Conservation (phyloP, 805 yeast genomes). For the Yamadazyma insecticola region DNA sequence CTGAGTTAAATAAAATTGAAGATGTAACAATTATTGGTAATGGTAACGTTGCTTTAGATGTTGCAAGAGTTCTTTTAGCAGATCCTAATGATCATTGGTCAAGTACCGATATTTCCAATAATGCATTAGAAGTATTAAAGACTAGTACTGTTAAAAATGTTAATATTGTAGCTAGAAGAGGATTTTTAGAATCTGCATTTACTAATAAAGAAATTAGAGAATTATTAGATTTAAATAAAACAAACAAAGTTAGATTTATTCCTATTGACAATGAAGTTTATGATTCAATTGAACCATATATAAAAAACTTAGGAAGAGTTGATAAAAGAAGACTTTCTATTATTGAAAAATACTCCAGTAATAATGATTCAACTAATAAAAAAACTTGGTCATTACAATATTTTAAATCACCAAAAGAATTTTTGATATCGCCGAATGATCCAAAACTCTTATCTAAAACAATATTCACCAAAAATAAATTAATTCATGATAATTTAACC, state of each 20-base stretch:
- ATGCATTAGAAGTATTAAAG: slow-evolving; percentile 53
- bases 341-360: slow-evolving; percentile 43
- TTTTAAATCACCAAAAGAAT: slow-evolving; percentile 57
- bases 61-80: slow-evolving; percentile 73
- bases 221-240: slow-evolving; percentile 53
- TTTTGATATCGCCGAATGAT: slow-evolving; percentile 34
- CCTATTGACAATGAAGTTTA: slow-evolving; percentile 32
- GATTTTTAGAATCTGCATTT: slow-evolving; percentile 79
- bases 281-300: slow-evolving; percentile 18
- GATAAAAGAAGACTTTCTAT: slow-evolving; percentile 64
- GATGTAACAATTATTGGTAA: slow-evolving; percentile 86
- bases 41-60: slow-evolving; percentile 94
- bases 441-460: slow-evolving; percentile 39
- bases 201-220: slow-evolving; percentile 92
- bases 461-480: slow-evolving; percentile 44
- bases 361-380: neutral
- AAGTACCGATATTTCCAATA: slow-evolving; percentile 65
- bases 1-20: slow-evolving; percentile 57
- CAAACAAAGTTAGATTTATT: slow-evolving; percentile 42
- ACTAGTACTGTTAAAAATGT: slow-evolving; percentile 58
- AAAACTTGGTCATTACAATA: slow-evolving; percentile 67
- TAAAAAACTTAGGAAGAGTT: slow-evolving; percentile 40
- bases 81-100: slow-evolving; percentile 52
- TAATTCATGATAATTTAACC: slow-evolving; percentile 35
- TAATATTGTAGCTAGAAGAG: slow-evolving; percentile 79